Percentiles rank a stretch among this genome's conserved stretches.
phyloP scores from a whole-genome alignment of 148 eudicot species.

The Dianthus caryophyllus region DNA sequence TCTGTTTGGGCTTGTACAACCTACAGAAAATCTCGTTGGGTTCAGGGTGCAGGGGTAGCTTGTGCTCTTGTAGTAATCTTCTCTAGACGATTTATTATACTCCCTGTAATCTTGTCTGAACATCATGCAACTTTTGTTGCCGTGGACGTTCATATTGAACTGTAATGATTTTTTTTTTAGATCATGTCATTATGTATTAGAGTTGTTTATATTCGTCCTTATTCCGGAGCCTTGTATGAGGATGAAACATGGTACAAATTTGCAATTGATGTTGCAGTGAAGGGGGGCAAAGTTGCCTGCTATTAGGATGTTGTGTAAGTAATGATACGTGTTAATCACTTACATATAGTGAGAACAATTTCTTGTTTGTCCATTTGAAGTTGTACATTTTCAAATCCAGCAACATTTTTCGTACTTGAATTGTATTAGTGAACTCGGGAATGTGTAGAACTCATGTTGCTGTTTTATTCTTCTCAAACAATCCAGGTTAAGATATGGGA shows the following conservation, averaged over 20 bases:
- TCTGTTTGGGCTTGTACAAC: background rate
- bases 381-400: background rate
- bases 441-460: conserved; percentile 1
- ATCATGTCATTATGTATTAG: background rate
- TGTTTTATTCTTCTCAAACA: conserved; percentile 10
- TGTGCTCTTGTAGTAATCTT: background rate
- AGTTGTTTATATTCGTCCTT: background rate
- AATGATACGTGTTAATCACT: background rate
- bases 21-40: background rate
- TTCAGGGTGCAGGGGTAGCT: background rate
- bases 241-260: background rate
- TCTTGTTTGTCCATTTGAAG: background rate
- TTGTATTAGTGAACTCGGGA: background rate
- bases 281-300: too few relatives aligned
- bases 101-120: background rate
- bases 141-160: too few relatives aligned
- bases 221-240: background rate
- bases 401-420: background rate
- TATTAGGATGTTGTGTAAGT: too few relatives aligned
- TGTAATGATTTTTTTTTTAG: too few relatives aligned
- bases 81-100: background rate
- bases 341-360: background rate
- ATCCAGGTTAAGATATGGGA: conserved; percentile 94
- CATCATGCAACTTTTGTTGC: background rate
- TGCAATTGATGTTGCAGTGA: too few relatives aligned